Evolutionary conservation across 2,329 filamentous ascomycete species (phyloP), one percentile per base, ranked within the genome.

Genomic region (Hymenoscyphus occultus): DNA sequence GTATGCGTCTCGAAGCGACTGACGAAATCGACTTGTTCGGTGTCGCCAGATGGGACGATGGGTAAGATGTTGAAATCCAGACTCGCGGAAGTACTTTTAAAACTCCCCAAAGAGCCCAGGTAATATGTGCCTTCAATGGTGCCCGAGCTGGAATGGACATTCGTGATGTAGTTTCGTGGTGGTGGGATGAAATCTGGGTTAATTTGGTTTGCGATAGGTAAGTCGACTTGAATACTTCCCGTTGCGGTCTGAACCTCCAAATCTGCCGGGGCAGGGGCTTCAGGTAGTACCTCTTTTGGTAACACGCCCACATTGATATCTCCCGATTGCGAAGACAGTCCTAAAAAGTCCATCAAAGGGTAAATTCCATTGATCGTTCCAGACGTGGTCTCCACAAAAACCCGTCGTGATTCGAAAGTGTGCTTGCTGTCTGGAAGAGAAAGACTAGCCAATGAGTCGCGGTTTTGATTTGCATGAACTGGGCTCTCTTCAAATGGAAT

Each of bases 141-240:
- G 1, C 72, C 73, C 7, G 72, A 69, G 22, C 39, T 64, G 14
- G 74, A 70, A n/a, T 67, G 62, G 2, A 74, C 68, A 13, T 62
- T 64, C 5, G 73, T 74, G 32, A 71, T 69, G 59, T 75, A 75
- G 40, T 75, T 69, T 45, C 74, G 70, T n/a, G 68, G 65, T 12
- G 70, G 71, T 14, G 71, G 70, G 16, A 39, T 61, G 54, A 68
- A 70, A 10, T 45, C 40, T 19, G 66, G 64, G 6, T 63, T 51
- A n/a, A 31, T 22, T 0, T 54, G 14, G n/a, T 58, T 42, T 31
- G 67, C 32, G 56, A 74, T 19, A 22, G 71, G 68, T 31, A 71
- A 60, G 54, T 68, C 63, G 39, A 72, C 69, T 9, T 68, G 48
- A 32, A 75, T 71, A 2, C 28, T 60, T 5, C 73, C 71, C 13